Base-by-base conservation (phyloP, 2,329 filamentous ascomycete species). In the Colletotrichum sp. region DNA sequence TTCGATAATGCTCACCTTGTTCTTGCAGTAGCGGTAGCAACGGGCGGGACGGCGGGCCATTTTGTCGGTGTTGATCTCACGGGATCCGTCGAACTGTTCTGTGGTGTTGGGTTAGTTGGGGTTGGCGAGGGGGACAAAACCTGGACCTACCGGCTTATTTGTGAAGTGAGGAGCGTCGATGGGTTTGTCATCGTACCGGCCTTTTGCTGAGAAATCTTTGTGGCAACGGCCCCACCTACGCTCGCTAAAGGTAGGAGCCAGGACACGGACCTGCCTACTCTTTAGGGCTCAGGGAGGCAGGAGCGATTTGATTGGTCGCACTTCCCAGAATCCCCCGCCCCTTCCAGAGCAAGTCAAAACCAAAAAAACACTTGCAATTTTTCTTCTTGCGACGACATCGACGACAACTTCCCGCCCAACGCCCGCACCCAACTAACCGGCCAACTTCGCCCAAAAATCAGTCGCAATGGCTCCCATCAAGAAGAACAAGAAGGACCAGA, bases 1-100 rank as follows among this genome's bases (percentile, higher is more conserved):
- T 32, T 28, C 55, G 36, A 34, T 28, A 64, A 34, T 56, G 68
- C 94, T 90, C 87, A 98, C 96, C 96, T 98, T 98, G 94, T 98
- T 99, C 95, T 99, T 99, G 96, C 97, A 99, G 95, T 99, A 99
- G 87, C 97, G 94, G 93, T 98, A 99, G 92, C 97, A 99, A 92
- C 97, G 95, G 86, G 97, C 97, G 87, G 97, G 97, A 94, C 97
- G 96, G 90, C 97, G 96, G 87, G 97, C 97, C 97, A 99, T 99
- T 92, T 94, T 96, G 94, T 93, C 92, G 89, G 91, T 77, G 90
- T 89, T 92, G 74, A 76, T 76, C 74, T 76, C 71, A 38, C 83
- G 81, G 82, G 83, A 79, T 83, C 84, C 74, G 70, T 76, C 71
- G 78, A 82, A 80, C 82, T 78, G 77, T 73, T 76, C 68, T 79